Conservation (phyloP, 495 filamentous ascomycete species). For the Neurospora terricola region DNA sequence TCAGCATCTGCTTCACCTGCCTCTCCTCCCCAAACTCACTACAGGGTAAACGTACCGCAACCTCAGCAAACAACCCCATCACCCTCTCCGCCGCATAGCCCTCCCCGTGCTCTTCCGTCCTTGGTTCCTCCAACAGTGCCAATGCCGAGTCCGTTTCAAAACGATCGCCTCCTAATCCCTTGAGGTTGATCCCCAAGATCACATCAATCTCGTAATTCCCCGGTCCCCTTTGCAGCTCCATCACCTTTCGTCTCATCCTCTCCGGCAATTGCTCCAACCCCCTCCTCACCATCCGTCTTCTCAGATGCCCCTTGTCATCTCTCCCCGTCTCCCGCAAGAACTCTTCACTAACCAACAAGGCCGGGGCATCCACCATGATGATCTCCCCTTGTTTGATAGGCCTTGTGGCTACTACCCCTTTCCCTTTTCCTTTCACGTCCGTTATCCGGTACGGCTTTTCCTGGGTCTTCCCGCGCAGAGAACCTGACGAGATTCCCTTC, state of each 20-base stretch:
- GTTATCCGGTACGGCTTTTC: constrained; percentile 10
- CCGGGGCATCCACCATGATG: constrained; percentile 30
- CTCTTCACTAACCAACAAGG: constrained; percentile 21
- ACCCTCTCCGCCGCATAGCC: constrained; percentile 14
- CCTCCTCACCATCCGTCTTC: constrained; percentile 17
- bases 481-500: no score
- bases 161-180: constrained; percentile 12
- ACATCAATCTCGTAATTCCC: constrained; percentile 28
- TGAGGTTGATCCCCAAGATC: constrained; percentile 29
- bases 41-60: constrained; percentile 20
- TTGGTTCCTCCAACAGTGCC: background rate
- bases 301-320: constrained; percentile 12
- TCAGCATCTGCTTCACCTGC: background rate
- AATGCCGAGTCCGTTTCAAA: background rate
- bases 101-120: background rate
- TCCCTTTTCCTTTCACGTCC: constrained; percentile 24
- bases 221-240: background rate
- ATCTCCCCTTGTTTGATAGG: constrained; percentile 25
- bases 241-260: background rate
- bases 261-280: constrained; percentile 23
- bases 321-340: constrained; percentile 16
- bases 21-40: background rate
- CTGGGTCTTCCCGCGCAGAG: background rate
- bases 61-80: constrained; percentile 27
- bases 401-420: constrained; percentile 26